phyloP scores from a whole-genome alignment of 2,329 filamentous ascomycete species.

The Didymella lethalis region DNA sequence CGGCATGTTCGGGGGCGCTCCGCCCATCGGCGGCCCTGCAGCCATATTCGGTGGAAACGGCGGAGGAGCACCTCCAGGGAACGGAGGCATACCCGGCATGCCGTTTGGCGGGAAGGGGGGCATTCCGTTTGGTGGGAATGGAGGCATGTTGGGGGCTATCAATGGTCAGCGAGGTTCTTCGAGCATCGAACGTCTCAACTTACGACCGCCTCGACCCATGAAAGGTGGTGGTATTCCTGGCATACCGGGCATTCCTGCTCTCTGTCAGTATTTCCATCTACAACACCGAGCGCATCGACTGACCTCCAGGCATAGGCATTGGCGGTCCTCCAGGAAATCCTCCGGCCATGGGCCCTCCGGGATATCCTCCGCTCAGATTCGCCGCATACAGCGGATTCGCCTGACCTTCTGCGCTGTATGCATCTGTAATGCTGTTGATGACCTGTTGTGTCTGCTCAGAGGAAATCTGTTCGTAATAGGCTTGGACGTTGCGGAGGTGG shows the following conservation, averaged over 20 bases:
- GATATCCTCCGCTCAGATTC: slow-evolving; percentile 59
- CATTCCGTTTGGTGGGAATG: slow-evolving; percentile 28
- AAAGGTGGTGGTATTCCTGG: slow-evolving; percentile 52
- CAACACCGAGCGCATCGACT: slow-evolving; percentile 22
- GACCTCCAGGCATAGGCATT: slow-evolving; percentile 26
- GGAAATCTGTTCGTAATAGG: slow-evolving; percentile 99
- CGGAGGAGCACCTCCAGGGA: slow-evolving; percentile 46
- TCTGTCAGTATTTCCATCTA: slow-evolving; percentile 20
- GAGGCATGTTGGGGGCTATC: slow-evolving; percentile 40
- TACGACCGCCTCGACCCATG: slow-evolving; percentile 52
- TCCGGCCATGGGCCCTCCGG: slow-evolving; percentile 36
- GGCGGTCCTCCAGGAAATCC: neutral
- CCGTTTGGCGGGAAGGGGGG: slow-evolving; percentile 42
- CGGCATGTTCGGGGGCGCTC: slow-evolving; percentile 23
- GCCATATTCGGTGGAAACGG: slow-evolving; percentile 41
- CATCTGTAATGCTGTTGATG: slow-evolving; percentile 96
- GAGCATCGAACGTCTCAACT: slow-evolving; percentile 19
- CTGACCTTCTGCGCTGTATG: slow-evolving; percentile 94
- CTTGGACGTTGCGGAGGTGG: slow-evolving; percentile 95
- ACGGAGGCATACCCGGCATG: slow-evolving; percentile 44
- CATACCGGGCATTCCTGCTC: slow-evolving; percentile 45
- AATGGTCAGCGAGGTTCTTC: neutral
- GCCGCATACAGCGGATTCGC: slow-evolving; percentile 79
- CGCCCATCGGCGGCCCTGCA: slow-evolving; percentile 7
- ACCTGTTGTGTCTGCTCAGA: slow-evolving; percentile 98